These are phyloP conservation scores for Ramichloridium luteum DNA, from an alignment of 2,329 filamentous ascomycete species.

Conservation along the genomic window DNA sequence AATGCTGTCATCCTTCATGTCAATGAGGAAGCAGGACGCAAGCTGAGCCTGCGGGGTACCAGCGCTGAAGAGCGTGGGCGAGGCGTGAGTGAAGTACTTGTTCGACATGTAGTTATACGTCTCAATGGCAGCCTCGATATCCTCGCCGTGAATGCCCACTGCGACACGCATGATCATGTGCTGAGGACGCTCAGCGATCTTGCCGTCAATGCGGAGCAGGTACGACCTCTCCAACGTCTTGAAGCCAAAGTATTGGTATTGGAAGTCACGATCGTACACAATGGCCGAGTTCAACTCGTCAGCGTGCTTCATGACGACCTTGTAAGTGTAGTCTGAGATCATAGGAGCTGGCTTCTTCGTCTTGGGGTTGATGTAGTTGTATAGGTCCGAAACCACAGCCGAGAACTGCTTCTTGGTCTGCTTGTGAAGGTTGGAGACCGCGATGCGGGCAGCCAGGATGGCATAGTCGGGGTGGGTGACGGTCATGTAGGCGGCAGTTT, in stretches of 20 bases:
- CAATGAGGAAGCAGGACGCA: slow-evolving; percentile 95
- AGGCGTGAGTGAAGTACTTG: slow-evolving; percentile 97
- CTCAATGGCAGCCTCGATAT: slow-evolving; percentile 89
- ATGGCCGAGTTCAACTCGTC: slow-evolving; percentile 98
- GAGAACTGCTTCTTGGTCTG: slow-evolving; percentile 99
- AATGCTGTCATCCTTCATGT: slow-evolving; percentile 99
- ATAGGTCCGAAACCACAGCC: slow-evolving; percentile 83
- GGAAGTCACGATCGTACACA: slow-evolving; percentile 98
- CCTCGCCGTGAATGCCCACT: slow-evolving; percentile 89
- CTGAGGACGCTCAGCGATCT: slow-evolving; percentile 93
- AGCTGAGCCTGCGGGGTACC: slow-evolving; percentile 90
- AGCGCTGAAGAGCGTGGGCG: slow-evolving; percentile 94
- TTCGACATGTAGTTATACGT: slow-evolving; percentile 98
- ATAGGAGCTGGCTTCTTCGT: slow-evolving; percentile 76
- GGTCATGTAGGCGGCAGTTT: slow-evolving; percentile 99
- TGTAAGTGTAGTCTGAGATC: slow-evolving; percentile 85
- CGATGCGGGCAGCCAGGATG: slow-evolving; percentile 94
- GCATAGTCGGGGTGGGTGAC: slow-evolving; percentile 98
- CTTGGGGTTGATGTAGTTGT: slow-evolving; percentile 92
- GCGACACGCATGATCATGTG: slow-evolving; percentile 99
- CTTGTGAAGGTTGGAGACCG: slow-evolving; percentile 98
- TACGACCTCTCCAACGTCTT: slow-evolving; percentile 98
- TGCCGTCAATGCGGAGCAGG: slow-evolving; percentile 85
- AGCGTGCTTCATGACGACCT: slow-evolving; percentile 88
- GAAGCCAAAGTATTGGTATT: slow-evolving; percentile 99